Base-by-base conservation (phyloP, 176 grass and related monocot species). In the Dendrocalamus sinicus region DNA sequence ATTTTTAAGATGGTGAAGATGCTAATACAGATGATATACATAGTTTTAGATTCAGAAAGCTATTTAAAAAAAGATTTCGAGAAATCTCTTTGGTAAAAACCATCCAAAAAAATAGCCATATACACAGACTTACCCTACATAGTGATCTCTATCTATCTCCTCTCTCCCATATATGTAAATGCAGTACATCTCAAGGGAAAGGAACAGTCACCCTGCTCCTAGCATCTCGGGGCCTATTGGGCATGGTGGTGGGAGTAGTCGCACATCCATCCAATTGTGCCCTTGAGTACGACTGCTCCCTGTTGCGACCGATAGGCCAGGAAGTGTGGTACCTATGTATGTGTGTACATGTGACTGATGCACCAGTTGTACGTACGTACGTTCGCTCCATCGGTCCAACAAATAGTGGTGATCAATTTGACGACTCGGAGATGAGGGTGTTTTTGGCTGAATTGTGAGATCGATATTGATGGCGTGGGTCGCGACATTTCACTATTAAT, bases 141-240 rank as follows among this genome's bases (percentile, higher is more conserved):
- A 59, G 50, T 82, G 85, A 59, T 50, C 7, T 15, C n/a, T 41
- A 3, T 79, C 52, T 51, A 26, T 61, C 58, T 28, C 35, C 10
- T 13, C 39, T 70, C 40, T 47, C 71, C 52, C 22, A 12, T 41
- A 12, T 41, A 8, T 72, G 54, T 26, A 44, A 52, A 65, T 71
- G 70, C 67, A 15, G 44, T 50, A 20, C 52, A 45, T 66, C 37
- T 83, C 73, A 64, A 22, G 17, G 69, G 60, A 30, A 55, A 77
- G 41, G 79, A 69, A 84, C 46, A 73, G 81, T 73, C 30, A 39
- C 43, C 10, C 68, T 40, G 67, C 41, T 78, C 61, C 64, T 51
- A 61, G 48, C 72, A 61, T 63, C 54, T 65, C 5, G 62, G 60
- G 26, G 61, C 12, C 61, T 63, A 63, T 59, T 59, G 57, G 57